Conservation (phyloP, 371 early-diverging fungal species). For the Phascolomyces articulosus region DNA sequence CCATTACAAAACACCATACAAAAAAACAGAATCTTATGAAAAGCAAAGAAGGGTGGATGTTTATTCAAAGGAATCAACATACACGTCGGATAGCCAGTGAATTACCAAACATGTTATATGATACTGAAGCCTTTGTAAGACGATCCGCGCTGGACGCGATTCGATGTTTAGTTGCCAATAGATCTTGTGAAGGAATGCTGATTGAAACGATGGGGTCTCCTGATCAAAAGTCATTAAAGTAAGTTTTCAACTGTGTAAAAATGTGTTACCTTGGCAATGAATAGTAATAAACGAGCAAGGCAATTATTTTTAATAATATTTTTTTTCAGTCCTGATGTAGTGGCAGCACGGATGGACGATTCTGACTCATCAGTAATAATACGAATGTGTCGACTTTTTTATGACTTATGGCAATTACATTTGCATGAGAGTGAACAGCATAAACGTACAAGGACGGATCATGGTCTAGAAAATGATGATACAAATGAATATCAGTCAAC, state of each 20-base stretch:
- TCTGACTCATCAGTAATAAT: conserved; percentile 60
- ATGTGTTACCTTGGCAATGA: too few species aligned
- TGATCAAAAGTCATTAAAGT: conserved; percentile 32
- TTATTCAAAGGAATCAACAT: conserved; percentile 36
- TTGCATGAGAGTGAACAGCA: conserved; percentile 32
- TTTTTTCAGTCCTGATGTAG: conserved; percentile 38
- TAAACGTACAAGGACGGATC: conserved; percentile 26
- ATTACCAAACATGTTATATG: conserved; percentile 55
- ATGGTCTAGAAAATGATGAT: not conserved
- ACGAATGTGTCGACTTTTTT: conserved; percentile 52
- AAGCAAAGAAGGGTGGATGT: conserved; percentile 38
- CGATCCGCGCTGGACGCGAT: conserved; percentile 62
- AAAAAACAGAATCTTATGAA: conserved; percentile 43
- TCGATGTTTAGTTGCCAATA: conserved; percentile 50
- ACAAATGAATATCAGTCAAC: conserved; percentile 25
- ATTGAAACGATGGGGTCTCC: conserved; percentile 19
- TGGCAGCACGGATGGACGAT: conserved; percentile 53
- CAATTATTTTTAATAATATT: too few species aligned
- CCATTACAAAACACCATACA: too few species aligned
- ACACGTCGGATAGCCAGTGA: conserved; percentile 24
- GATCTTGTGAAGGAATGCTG: conserved; percentile 43
- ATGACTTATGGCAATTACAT: conserved; percentile 52
- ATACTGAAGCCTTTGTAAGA: conserved; percentile 64
- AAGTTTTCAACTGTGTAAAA: not conserved
- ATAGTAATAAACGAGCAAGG: too few species aligned